Conservation (phyloP, 495 filamentous ascomycete species). For the Aspergillus heteromorphus region DNA sequence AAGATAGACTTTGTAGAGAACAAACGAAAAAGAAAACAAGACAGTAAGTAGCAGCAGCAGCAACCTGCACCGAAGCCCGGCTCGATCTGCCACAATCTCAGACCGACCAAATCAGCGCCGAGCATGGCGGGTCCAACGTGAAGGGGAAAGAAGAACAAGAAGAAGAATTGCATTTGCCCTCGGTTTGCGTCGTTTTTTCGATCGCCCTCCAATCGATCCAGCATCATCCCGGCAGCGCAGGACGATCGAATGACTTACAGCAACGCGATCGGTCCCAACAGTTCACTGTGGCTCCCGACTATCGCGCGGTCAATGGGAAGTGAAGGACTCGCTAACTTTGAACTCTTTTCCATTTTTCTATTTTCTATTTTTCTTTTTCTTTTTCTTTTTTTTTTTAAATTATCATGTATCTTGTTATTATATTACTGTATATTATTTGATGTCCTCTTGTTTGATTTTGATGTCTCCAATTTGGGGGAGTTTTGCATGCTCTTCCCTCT, state of each 20-base stretch:
- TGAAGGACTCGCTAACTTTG: background rate
- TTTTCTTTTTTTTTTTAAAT: background rate
- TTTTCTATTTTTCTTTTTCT: background rate
- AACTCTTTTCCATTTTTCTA: background rate
- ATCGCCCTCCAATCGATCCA: conserved; percentile 13
- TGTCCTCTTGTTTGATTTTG: too few species aligned
- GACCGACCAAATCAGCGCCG: background rate
- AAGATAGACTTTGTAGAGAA: background rate
- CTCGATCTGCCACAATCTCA: background rate
- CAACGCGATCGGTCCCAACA: conserved; percentile 22
- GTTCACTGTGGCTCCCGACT: conserved; percentile 12
- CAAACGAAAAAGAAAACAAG: background rate
- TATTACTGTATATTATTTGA: too few species aligned
- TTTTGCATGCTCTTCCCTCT: too few species aligned
- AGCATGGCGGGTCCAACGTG: background rate
- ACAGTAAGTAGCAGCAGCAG: too few species aligned
- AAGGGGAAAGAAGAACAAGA: too few species aligned
- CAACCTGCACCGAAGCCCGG: background rate
- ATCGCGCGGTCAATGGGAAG: conserved; percentile 1
- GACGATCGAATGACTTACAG: conserved; percentile 27
- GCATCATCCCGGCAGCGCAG: conserved; percentile 21
- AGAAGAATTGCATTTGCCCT: conserved; percentile 1
- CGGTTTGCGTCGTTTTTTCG: background rate
- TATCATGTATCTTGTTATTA: background rate
- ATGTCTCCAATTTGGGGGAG: too few species aligned